Evolutionary conservation across 2,329 filamentous ascomycete genomes (phyloP), one percentile per base, ranked within the genome.

Genomic region (Trichoderma polysporum): DNA sequence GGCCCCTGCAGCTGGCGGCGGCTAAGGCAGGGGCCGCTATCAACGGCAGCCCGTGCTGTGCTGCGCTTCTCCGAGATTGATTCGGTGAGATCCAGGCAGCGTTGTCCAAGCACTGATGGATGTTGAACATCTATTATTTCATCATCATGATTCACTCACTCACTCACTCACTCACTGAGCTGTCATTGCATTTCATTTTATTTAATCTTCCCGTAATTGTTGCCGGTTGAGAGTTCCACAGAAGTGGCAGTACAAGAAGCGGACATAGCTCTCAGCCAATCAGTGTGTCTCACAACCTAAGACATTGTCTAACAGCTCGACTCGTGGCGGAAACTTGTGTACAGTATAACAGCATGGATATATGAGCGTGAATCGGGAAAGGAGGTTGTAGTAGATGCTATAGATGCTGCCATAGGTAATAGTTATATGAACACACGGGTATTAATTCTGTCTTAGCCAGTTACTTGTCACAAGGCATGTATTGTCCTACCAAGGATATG

Each of bases 11-110:
- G 59, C 39, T 22, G 25, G 37, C 56, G 39, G 56, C 59, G 49
- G 59, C 59, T 63, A 63, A 63, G 45, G 59, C 59, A 63, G 59
- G 59, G 59, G 59, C 59, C 59, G 59, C 59, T 15, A 25, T 17
- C 22, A 50, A 22, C 25, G 13, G 25, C 41, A 19, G 41, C 7
- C 19, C 17, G 19, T 17, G 39, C 39, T 39, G 39, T 19, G 54
- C n/a, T n/a, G n/a, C n/a, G n/a, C n/a, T n/a, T n/a, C n/a, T n/a
- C n/a, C n/a, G n/a, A n/a, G n/a, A n/a, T n/a, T n/a, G 39, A 17
- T 27, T 57, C 13, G 31, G n/a, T 35, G 29, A 22, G 53, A 39
- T 57, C 25, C 22, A 31, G 27, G 50, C 50, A 22, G 50, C 31
- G 56, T n/a, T n/a, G n/a, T n/a, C n/a, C n/a, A n/a, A 31, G 25